These are phyloP conservation scores for Claviceps sp. DNA, from an alignment of 2,329 filamentous ascomycete genomes.

Conservation along the genomic window DNA sequence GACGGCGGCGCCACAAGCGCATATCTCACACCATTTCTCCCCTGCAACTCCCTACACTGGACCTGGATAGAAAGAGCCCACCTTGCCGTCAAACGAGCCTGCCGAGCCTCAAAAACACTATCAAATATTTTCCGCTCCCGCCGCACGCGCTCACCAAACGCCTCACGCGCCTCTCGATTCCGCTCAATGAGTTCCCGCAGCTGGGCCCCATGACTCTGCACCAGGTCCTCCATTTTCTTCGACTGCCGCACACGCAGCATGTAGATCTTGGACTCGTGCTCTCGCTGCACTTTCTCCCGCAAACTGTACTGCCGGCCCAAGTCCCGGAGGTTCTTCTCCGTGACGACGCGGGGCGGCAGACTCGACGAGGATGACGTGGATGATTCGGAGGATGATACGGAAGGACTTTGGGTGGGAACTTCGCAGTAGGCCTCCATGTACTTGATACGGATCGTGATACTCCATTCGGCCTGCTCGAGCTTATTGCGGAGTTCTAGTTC, in stretches of 20 bases:
- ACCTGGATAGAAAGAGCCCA: slow-evolving; percentile 42
- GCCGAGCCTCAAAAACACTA: slow-evolving; percentile 31
- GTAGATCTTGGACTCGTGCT: slow-evolving; percentile 48
- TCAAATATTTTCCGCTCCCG: slow-evolving; percentile 37
- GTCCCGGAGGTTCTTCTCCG: slow-evolving; percentile 44
- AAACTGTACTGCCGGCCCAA: slow-evolving; percentile 48
- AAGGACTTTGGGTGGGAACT: slow-evolving; percentile 29
- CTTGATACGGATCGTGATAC: slow-evolving; percentile 42
- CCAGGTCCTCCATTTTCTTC: slow-evolving; percentile 45
- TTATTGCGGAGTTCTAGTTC: slow-evolving; percentile 45
- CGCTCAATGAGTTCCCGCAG: slow-evolving; percentile 30
- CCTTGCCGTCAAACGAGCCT: slow-evolving; percentile 29
- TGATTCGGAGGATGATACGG: no score
- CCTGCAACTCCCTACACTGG: slow-evolving; percentile 38
- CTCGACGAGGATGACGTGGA: slow-evolving; percentile 10
- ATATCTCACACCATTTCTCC: slow-evolving; percentile 28
- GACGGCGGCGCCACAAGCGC: slow-evolving; percentile 20
- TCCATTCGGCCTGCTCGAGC: slow-evolving; percentile 43
- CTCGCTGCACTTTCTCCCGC: slow-evolving; percentile 43
- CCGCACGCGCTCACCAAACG: slow-evolving; percentile 31
- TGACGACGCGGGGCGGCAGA: slow-evolving; percentile 40
- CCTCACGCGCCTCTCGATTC: slow-evolving; percentile 33
- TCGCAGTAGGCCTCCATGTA: slow-evolving; percentile 56
- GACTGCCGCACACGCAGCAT: slow-evolving; percentile 52
- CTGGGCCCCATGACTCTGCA: slow-evolving; percentile 40